Percentiles rank a stretch among this genome's conserved stretches.
Conservation (phyloP, 768 basidiomycete species). For the Kwoniella botswanensis region DNA sequence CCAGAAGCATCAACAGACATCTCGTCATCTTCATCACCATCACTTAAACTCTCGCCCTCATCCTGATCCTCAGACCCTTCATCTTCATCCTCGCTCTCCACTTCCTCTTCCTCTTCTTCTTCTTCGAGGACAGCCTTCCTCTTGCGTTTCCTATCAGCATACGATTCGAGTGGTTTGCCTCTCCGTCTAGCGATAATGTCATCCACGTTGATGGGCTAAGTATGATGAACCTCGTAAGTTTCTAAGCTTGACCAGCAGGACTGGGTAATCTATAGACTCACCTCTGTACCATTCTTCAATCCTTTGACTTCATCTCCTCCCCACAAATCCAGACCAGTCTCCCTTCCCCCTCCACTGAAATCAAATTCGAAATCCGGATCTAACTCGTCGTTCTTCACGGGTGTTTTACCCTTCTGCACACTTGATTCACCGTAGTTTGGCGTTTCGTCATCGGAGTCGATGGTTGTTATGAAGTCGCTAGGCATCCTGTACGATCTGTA, state of each 20-base stretch:
- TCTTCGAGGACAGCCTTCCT: slow-evolving; percentile 49
- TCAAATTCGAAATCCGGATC: slow-evolving; percentile 86
- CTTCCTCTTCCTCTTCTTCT: slow-evolving; percentile 47
- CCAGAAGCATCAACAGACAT: slow-evolving; percentile 55
- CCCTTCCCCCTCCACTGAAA: slow-evolving; percentile 71
- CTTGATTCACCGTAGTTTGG: slow-evolving; percentile 38
- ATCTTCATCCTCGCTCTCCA: slow-evolving; percentile 48
- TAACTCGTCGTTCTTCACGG: slow-evolving; percentile 59
- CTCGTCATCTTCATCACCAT: slow-evolving; percentile 30
- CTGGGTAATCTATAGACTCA: slow-evolving; percentile 12
- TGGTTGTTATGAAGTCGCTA: slow-evolving; percentile 45
- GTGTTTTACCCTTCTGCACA: slow-evolving; percentile 4
- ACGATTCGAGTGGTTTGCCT: slow-evolving; percentile 59
- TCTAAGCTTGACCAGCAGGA: neutral
- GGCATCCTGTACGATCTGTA: slow-evolving; percentile 20
- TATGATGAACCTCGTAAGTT: slow-evolving; percentile 18
- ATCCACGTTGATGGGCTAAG: slow-evolving; percentile 78
- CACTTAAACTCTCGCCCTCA: slow-evolving; percentile 39
- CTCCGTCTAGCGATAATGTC: slow-evolving; percentile 82
- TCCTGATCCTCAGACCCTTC: slow-evolving; percentile 44
- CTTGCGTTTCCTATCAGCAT: slow-evolving; percentile 67
- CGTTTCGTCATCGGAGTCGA: slow-evolving; percentile 50
- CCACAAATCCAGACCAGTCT: slow-evolving; percentile 62
- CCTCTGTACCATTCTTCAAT: slow-evolving; percentile 64
- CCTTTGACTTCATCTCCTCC: slow-evolving; percentile 66